Conservation (phyloP, 1,284 basidiomycete species). For the Heterobasidion occidentale region DNA sequence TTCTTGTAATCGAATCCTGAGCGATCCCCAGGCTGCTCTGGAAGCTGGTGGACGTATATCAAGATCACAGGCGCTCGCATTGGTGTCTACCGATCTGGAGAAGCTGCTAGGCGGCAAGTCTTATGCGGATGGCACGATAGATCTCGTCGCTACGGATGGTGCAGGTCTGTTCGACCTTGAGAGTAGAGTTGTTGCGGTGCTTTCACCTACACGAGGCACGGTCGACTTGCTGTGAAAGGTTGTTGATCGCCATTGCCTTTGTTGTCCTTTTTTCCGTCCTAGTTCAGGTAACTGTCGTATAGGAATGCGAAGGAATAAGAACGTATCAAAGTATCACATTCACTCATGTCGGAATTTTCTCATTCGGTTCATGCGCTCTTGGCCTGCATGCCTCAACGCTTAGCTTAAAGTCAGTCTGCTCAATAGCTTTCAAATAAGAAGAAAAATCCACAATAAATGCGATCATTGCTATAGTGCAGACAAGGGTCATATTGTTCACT, state of each 20-base stretch:
- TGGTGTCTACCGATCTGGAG: slow-evolving; percentile 59
- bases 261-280: not conserved
- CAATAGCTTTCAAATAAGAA: too few species aligned
- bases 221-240: slow-evolving; percentile 32
- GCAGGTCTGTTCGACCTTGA: slow-evolving; percentile 47
- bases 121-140: slow-evolving; percentile 23
- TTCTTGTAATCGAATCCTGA: not conserved
- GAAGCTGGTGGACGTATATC: slow-evolving; percentile 31
- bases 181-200: slow-evolving; percentile 50
- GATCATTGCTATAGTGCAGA: too few species aligned
- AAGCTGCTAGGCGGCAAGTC: slow-evolving; percentile 47
- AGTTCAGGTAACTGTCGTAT: not conserved
- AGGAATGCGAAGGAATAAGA: too few species aligned
- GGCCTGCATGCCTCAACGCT: too few species aligned
- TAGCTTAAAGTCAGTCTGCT: too few species aligned
- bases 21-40: slow-evolving; percentile 16
- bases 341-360: too few species aligned
- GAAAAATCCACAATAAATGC: too few species aligned
- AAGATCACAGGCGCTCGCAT: slow-evolving; percentile 38
- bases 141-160: slow-evolving; percentile 61
- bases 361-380: too few species aligned
- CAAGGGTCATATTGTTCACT: too few species aligned
- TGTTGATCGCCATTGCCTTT: not conserved
- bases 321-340: too few species aligned
- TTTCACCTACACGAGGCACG: slow-evolving; percentile 32